These are phyloP conservation scores for Verticillium alfalfae DNA, from an alignment of 2,329 filamentous ascomycete species.

Conservation along the genomic window DNA sequence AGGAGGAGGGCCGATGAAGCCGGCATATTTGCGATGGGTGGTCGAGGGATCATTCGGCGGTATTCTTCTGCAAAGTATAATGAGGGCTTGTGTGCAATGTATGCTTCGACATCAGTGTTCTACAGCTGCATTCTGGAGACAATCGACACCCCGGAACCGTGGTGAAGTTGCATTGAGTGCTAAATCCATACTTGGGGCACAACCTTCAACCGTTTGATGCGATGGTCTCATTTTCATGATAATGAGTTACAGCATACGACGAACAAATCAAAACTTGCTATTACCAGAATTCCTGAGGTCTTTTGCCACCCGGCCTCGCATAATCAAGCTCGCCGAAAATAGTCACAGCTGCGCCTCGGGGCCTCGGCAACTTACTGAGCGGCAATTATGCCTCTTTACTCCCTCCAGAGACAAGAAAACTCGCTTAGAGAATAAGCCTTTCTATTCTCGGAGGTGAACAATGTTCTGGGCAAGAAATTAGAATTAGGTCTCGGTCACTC, in stretches of 20 bases:
- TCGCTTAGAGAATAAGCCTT: constrained; percentile 41
- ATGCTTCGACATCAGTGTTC: no score
- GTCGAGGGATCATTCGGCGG: background rate
- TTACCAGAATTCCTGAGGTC: no score
- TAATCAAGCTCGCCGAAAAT: background rate
- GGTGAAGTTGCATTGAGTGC: no score
- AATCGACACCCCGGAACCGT: no score
- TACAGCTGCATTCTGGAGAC: no score
- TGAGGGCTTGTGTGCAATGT: no score
- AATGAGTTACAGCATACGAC: no score
- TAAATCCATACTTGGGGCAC: no score
- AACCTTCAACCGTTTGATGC: no score
- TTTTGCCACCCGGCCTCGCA: no score
- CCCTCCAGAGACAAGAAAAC: constrained; percentile 33
- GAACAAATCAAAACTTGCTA: no score
- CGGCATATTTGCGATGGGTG: background rate
- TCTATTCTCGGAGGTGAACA: constrained; percentile 42
- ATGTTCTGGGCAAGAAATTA: constrained; percentile 15
- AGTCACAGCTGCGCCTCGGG: background rate
- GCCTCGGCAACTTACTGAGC: background rate
- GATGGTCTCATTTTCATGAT: no score
- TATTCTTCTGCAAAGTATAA: background rate
- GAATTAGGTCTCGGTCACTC: constrained; percentile 25
- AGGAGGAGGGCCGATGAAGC: background rate
- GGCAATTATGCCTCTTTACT: background rate